phyloP scores from a whole-genome alignment of 2,329 filamentous ascomycete genomes.

The Beauveria pseudobassiana region DNA sequence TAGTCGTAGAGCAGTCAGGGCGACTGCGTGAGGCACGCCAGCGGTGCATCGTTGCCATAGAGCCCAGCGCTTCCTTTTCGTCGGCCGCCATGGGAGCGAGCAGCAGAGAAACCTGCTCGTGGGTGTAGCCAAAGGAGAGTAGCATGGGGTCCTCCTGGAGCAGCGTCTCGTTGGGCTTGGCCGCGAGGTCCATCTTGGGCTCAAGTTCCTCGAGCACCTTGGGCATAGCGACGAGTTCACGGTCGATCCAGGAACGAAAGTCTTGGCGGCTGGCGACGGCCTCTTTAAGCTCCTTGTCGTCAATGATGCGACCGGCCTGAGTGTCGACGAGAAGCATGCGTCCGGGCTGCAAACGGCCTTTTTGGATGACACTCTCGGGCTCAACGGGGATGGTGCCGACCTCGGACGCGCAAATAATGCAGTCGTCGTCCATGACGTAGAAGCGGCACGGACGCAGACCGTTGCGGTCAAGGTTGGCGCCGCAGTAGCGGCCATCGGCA shows the following conservation, averaged over 20 bases:
- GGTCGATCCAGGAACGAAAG: constrained; percentile 82
- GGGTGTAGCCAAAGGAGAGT: constrained; percentile 85
- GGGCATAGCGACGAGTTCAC: constrained; percentile 75
- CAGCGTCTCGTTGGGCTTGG: constrained; percentile 58
- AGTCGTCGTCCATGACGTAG: constrained; percentile 94
- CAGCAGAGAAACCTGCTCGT: constrained; percentile 88
- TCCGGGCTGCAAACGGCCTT: constrained; percentile 87
- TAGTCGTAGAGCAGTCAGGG: constrained; percentile 90
- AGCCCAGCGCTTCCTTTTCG: constrained; percentile 92
- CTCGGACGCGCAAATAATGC: constrained; percentile 94
- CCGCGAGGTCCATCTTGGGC: constrained; percentile 54
- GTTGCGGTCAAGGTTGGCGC: constrained; percentile 93
- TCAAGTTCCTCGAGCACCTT: constrained; percentile 59
- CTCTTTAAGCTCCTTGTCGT: constrained; percentile 85
- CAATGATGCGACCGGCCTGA: constrained; percentile 80
- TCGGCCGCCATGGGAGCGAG: constrained; percentile 94
- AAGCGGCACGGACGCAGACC: constrained; percentile 92
- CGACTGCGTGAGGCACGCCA: constrained; percentile 84
- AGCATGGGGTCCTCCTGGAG: constrained; percentile 81
- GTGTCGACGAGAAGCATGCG: constrained; percentile 97
- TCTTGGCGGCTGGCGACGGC: constrained; percentile 81
- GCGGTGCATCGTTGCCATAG: constrained; percentile 93
- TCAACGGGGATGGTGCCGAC: constrained; percentile 90
- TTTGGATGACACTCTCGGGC: constrained; percentile 82
- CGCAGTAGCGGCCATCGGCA: constrained; percentile 91